Percentiles rank a stretch among this genome's conserved stretches.
phyloP scores from a whole-genome alignment of 169 alveolate genomes.

The Cryptosporidium sp. region DNA sequence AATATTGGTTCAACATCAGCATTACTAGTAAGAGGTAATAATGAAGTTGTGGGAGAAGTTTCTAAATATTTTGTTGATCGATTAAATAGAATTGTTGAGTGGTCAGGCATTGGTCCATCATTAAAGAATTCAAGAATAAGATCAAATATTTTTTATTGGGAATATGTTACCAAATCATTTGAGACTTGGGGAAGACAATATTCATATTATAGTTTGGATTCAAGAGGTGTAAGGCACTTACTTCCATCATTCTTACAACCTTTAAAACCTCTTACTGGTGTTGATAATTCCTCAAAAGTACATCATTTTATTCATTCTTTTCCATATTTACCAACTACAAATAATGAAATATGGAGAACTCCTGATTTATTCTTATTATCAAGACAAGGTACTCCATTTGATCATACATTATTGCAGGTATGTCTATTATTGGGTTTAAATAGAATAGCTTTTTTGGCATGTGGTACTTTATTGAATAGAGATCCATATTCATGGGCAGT shows the following conservation, averaged over 20 bases:
- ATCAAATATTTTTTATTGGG: conserved; percentile 71
- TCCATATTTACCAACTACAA: conserved; percentile 56
- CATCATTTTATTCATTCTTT: conserved; percentile 74
- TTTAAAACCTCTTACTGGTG: conserved; percentile 39
- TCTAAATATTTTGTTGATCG: conserved; percentile 32
- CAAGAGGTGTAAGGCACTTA: conserved; percentile 71
- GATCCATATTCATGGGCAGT: conserved; percentile 75
- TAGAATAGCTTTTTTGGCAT: conserved; percentile 71
- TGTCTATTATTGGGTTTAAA: conserved; percentile 58
- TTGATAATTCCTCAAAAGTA: conserved; percentile 51
- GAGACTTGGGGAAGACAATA: conserved; percentile 72
- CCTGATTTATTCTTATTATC: conserved; percentile 71
- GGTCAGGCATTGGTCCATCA: conserved; percentile 71
- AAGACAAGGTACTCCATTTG: conserved; percentile 73
- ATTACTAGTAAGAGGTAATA: not conserved
- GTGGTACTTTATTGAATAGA: conserved; percentile 72
- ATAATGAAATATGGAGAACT: conserved; percentile 45
- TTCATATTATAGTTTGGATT: conserved; percentile 67
- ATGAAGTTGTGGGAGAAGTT: not conserved
- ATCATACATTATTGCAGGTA: conserved; percentile 68
- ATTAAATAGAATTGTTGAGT: conserved; percentile 31
- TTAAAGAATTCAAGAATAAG: conserved; percentile 46
- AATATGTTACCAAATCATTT: conserved; percentile 42
- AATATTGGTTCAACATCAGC: not conserved
- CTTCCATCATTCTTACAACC: conserved; percentile 69